Conservation (phyloP, 306 rosid genomes). For the Myrica gale region DNA sequence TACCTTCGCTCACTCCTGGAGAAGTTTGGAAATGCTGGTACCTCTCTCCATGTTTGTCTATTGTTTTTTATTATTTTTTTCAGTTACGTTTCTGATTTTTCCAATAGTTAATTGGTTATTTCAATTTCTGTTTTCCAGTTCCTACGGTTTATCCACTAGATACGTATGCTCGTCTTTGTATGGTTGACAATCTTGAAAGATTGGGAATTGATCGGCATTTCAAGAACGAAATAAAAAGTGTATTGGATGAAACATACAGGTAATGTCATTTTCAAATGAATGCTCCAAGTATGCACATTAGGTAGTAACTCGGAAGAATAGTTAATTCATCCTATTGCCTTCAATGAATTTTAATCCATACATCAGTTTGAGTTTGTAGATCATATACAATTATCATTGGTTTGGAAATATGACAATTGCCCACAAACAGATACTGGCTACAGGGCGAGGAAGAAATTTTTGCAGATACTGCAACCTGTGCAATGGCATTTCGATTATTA, state of each 20-base stretch:
- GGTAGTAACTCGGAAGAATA: background rate
- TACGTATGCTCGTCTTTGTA: conserved; percentile 55
- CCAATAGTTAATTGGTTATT: conserved; percentile 16
- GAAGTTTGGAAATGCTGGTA: conserved; percentile 70
- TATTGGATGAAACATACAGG: conserved; percentile 77
- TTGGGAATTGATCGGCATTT: conserved; percentile 73
- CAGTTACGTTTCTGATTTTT: background rate
- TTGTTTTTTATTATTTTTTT: conserved; percentile 5
- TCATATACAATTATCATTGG: background rate
- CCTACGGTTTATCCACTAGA: conserved; percentile 76
- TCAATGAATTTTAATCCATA: too few species aligned
- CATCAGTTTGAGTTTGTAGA: background rate
- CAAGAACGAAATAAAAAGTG: conserved; percentile 56
- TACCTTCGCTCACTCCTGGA: conserved; percentile 55
- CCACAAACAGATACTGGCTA: conserved; percentile 53
- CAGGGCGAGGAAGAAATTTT: conserved; percentile 65
- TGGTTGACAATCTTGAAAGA: conserved; percentile 71
- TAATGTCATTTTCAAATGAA: conserved; percentile 27
- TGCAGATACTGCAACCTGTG: conserved; percentile 65
- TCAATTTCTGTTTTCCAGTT: conserved; percentile 40
- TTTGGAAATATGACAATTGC: conserved; percentile 10
- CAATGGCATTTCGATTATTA: conserved; percentile 74
- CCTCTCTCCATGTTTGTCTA: conserved; percentile 7
- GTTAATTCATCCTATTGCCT: background rate
- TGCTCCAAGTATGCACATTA: conserved; percentile 15